A percentile compares a stretch with the other conserved stretches of the same genome.
phyloP scores from a whole-genome alignment of 2,329 filamentous ascomycete species.

The Colletotrichum somersetense region DNA sequence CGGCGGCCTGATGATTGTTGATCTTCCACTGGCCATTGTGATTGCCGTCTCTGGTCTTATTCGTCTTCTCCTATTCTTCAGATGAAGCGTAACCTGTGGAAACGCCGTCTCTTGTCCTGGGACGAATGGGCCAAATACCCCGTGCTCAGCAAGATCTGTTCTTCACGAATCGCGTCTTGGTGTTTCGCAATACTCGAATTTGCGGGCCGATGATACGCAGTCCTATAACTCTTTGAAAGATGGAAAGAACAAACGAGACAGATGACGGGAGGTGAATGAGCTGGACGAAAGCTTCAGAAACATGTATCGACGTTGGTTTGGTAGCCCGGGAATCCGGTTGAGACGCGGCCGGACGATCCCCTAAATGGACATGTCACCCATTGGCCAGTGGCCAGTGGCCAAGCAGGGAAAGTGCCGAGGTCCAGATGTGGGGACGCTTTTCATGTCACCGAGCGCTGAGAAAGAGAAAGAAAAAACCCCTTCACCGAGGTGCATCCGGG shows the following conservation, averaged over 20 bases:
- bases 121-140: background rate
- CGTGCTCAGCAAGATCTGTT: background rate
- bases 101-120: background rate
- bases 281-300: background rate
- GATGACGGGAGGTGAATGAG: background rate
- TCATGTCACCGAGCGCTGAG: slow-evolving; percentile 14
- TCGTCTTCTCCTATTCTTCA: background rate
- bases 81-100: background rate
- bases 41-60: background rate
- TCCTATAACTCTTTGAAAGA: background rate
- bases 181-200: background rate
- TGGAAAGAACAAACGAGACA: background rate
- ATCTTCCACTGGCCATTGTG: slow-evolving; percentile 44
- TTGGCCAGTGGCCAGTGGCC: background rate
- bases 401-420: slow-evolving; percentile 35
- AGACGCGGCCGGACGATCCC: slow-evolving; percentile 17
- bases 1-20: slow-evolving; percentile 81
- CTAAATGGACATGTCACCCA: slow-evolving; percentile 28
- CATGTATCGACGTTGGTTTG: background rate
- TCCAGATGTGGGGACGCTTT: slow-evolving; percentile 32
- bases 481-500: slow-evolving; percentile 24
- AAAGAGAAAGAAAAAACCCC: background rate
- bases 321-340: slow-evolving; percentile 6
- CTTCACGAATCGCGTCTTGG: background rate
- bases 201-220: no score